phyloP scores from a whole-genome alignment of 2,329 filamentous ascomycete genomes.

The Hypoxylon sp. region DNA sequence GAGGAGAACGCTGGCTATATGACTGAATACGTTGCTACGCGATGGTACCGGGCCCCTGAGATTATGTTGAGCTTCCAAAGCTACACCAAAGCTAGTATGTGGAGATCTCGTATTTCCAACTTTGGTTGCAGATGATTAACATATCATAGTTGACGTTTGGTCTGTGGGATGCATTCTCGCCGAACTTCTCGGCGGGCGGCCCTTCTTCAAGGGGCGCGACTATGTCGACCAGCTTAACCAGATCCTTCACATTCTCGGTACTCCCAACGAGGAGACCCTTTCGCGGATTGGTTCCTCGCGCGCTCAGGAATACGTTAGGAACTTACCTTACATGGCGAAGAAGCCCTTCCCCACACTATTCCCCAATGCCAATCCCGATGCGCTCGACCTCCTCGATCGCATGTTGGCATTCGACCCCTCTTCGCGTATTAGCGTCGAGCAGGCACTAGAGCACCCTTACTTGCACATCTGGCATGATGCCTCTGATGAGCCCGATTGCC shows the following conservation, averaged over 20 bases:
- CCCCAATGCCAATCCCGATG: conserved; percentile 94
- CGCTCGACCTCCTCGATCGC: conserved; percentile 92
- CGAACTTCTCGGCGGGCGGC: conserved; percentile 93
- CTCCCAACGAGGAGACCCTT: conserved; percentile 94
- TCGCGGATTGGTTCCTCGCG: conserved; percentile 94
- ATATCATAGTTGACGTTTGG: conserved; percentile 89
- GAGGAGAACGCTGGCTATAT: conserved; percentile 99
- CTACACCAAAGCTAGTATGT: conserved; percentile 99
- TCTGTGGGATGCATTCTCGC: conserved; percentile 98
- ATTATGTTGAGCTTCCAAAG: conserved; percentile 99
- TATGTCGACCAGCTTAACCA: conserved; percentile 99
- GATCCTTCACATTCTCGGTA: conserved; percentile 97
- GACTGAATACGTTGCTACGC: conserved; percentile 98
- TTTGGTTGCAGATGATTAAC: conserved; percentile 33
- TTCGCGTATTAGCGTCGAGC: conserved; percentile 92
- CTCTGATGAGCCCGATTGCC: conserved; percentile 94
- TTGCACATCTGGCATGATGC: conserved; percentile 98
- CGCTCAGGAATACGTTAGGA: conserved; percentile 98
- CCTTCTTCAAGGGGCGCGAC: conserved; percentile 99
- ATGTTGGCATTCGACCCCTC: conserved; percentile 99
- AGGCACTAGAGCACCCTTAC: conserved; percentile 96
- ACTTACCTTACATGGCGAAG: conserved; percentile 95
- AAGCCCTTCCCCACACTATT: conserved; percentile 90
- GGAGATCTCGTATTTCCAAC: neutral
- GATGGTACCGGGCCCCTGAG: conserved; percentile 95